Percentiles rank a stretch among this genome's conserved stretches.
These are phyloP conservation scores for Taiozyma onychis DNA, from an alignment of 1,139 yeast genomes.

Conservation along the genomic window DNA sequence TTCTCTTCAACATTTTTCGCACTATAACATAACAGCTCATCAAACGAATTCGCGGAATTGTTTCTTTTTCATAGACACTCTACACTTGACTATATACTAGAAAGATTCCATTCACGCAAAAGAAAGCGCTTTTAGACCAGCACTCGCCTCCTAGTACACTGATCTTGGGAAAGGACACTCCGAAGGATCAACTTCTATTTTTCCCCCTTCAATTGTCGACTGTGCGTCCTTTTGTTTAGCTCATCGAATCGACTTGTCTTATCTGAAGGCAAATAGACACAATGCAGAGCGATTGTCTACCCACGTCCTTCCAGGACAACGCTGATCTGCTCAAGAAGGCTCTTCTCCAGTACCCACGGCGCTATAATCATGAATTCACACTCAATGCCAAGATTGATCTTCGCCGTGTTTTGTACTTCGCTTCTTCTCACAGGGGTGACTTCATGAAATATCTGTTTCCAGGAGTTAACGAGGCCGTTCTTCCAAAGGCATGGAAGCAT, in stretches of 20 bases:
- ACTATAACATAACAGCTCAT: background rate
- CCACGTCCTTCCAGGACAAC: constrained; percentile 9
- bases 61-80: background rate
- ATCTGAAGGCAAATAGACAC: background rate
- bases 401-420: constrained; percentile 43
- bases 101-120: background rate
- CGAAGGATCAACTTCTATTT: too few relatives aligned
- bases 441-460: constrained; percentile 49
- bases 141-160: background rate
- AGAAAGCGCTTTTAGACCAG: background rate
- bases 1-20: background rate
- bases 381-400: constrained; percentile 28
- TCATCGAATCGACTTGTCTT: background rate
- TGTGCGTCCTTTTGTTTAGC: background rate
- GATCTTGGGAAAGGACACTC: background rate
- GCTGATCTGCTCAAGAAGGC: constrained; percentile 20
- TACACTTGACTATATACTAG: background rate
- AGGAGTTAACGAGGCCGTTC: constrained; percentile 22
- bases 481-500: constrained; percentile 27
- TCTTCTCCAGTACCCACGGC: constrained; percentile 20
- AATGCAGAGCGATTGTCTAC: background rate
- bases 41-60: background rate
- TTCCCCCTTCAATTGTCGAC: background rate
- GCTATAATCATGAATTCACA: constrained; percentile 16
- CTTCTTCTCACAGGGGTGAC: constrained; percentile 46